These are phyloP conservation scores for Tricholoma terreum DNA, from an alignment of 768 basidiomycete genomes.

Conservation along the genomic window DNA sequence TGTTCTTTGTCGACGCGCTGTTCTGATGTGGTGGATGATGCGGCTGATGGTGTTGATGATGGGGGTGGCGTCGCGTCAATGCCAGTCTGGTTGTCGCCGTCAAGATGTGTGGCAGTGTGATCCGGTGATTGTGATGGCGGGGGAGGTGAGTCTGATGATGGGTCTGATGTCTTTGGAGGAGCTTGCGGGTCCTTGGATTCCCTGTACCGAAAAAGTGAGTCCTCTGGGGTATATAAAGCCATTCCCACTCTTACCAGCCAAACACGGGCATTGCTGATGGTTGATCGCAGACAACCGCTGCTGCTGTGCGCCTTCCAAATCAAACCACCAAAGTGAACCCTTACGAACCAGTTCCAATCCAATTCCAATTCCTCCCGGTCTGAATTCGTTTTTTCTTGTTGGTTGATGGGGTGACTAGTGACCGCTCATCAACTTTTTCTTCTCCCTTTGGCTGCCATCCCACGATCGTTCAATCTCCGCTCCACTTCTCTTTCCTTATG, in stretches of 20 bases:
- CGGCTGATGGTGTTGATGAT: slow-evolving; percentile 6
- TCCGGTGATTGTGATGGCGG: slow-evolving; percentile 1
- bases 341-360: slow-evolving; percentile 5
- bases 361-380: slow-evolving; percentile 2
- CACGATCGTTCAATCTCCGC: slow-evolving; percentile 23
- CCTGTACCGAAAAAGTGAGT: slow-evolving; percentile 22
- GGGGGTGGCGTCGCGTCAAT: slow-evolving; percentile 8
- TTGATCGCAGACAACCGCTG: neutral
- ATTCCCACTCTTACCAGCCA: slow-evolving; percentile 25
- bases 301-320: neutral
- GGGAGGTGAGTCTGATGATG: neutral
- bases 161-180: neutral
- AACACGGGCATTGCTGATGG: slow-evolving; percentile 26
- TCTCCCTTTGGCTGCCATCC: slow-evolving; percentile 9
- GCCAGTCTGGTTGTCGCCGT: neutral
- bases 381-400: no score
- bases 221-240: slow-evolving; percentile 26
- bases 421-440: neutral
- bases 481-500: slow-evolving; percentile 11
- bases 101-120: neutral
- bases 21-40: no score
- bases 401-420: neutral
- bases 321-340: neutral
- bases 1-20: no score
- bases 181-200: slow-evolving; percentile 11